A percentile compares a stretch with the other conserved stretches of the same genome.
phyloP scores from a whole-genome alignment of 2,329 filamentous ascomycete genomes.

The Leptographium galeiforme region DNA sequence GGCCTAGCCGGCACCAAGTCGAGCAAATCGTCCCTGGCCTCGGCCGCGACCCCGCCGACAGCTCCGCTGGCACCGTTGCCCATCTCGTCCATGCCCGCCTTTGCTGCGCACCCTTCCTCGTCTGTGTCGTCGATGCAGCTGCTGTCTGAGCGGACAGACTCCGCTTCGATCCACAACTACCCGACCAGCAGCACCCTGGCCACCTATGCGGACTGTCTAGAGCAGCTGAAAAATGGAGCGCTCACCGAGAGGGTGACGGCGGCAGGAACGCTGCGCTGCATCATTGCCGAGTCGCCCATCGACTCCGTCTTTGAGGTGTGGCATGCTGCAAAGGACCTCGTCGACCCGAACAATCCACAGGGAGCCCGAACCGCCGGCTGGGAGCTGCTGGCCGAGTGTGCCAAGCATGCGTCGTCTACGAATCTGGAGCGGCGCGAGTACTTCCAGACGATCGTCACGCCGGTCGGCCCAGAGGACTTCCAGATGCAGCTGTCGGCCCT shows the following conservation, averaged over 20 bases:
- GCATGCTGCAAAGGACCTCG: conserved; percentile 52
- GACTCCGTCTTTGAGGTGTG: conserved; percentile 49
- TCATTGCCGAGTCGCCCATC: conserved; percentile 45
- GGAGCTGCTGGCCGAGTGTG: conserved; percentile 52
- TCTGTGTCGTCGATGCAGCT: conserved; percentile 15
- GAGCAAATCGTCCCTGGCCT: conserved; percentile 26
- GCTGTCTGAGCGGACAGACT: conserved; percentile 21
- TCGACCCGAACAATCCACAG: conserved; percentile 40
- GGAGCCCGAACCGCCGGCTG: conserved; percentile 47
- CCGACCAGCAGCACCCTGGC: conserved; percentile 27
- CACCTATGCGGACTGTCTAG: conserved; percentile 40
- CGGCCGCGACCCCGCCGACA: background rate
- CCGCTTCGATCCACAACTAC: conserved; percentile 31
- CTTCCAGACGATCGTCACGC: conserved; percentile 46
- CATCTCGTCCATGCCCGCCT: conserved; percentile 12
- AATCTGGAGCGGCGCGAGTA: conserved; percentile 54
- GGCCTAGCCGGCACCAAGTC: conserved; percentile 43
- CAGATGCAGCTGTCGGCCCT: conserved; percentile 52
- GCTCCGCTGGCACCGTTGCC: conserved; percentile 1
- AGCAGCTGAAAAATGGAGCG: conserved; percentile 38
- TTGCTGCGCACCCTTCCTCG: conserved; percentile 21
- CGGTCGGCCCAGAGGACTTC: conserved; percentile 48
- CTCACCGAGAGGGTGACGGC: conserved; percentile 42
- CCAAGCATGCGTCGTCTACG: conserved; percentile 47
- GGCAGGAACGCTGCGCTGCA: conserved; percentile 40